Conservation (phyloP, 2,329 filamentous ascomycete genomes). For the Cytospora paraplurivora region DNA sequence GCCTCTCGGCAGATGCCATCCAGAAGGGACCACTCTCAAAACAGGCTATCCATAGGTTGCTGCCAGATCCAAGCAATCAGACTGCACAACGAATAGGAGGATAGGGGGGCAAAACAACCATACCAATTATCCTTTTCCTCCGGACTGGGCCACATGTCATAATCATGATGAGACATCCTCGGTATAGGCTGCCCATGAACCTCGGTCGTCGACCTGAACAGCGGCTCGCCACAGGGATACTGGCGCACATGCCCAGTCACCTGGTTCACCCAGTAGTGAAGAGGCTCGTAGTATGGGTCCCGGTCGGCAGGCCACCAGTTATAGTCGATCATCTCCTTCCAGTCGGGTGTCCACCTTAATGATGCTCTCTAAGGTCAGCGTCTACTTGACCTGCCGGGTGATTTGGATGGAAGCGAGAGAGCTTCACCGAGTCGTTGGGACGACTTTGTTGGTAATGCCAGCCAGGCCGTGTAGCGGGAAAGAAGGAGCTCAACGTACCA, state of each 20-base stretch:
- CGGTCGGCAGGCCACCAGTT: not conserved
- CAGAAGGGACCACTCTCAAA: too few relatives aligned
- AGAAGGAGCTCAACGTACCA: not conserved
- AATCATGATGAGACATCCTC: not conserved
- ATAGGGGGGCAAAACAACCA: too few relatives aligned
- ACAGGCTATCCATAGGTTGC: too few relatives aligned
- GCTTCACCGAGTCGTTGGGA: too few relatives aligned
- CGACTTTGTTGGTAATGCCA: too few relatives aligned
- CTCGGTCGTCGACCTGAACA: not conserved
- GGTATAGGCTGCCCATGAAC: not conserved
- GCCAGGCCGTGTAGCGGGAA: not conserved
- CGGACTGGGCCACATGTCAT: not conserved
- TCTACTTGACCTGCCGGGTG: not conserved
- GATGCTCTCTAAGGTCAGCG: not conserved
- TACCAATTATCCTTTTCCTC: not conserved
- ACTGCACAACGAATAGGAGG: too few relatives aligned
- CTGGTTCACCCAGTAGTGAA: not conserved
- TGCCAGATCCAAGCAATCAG: too few relatives aligned
- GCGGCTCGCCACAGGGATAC: not conserved
- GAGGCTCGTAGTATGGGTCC: not conserved
- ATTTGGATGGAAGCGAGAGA: too few relatives aligned
- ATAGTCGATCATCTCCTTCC: not conserved
- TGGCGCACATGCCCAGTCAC: not conserved
- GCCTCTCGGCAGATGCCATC: too few relatives aligned
- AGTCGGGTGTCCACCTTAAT: not conserved